Evolutionary conservation across 1,284 basidiomycete species (phyloP), one percentile per base, ranked within the genome.

Genomic region (Trametes sp.): DNA sequence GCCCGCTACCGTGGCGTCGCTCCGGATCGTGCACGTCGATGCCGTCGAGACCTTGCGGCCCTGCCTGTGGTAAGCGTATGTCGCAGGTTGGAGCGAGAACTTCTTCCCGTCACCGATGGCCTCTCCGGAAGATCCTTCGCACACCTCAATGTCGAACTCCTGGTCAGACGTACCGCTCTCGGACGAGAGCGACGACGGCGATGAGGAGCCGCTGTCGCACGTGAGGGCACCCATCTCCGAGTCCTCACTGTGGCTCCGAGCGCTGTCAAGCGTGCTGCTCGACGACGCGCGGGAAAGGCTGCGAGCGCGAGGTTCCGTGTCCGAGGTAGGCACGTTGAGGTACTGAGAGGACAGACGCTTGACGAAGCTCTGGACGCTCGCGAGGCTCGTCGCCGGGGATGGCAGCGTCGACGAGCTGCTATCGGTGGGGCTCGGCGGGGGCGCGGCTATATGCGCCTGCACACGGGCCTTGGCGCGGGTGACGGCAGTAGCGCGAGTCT

Each of bases 141-240:
- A 80, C 50, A 80, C 76, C 52, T 83, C 83, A 21, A 78, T 80
- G 51, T 73, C 73, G 62, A 59, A 69, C 33, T 84, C 84, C 28
- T 61, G 64, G 26, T 84, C 84, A 26, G 84, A 82, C 54, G 81
- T 82, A 7, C 82, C 82, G 6, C 82, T 84, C 10, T 76, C 75
- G 4, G 69, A 69, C 8, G 67, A 64, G 23, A 76, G 72, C 4
- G 83, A 84, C 31, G 87, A 86, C 3, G 74, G 73, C 4, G 74
- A 74, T 36, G 72, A 72, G 9, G 85, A 88, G 29, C 83, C 85
- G 57, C 82, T 86, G 70, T 89, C 87, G 66, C 89, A 88, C 21
- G 83, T 83, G 45, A 88, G 75, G 35, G 87, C 87, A 57, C 81
- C 84, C 69, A 86, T 79, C 61, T 90, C 89, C 3, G 87, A 87